Percentiles rank a stretch among this genome's conserved stretches.
phyloP scores from a whole-genome alignment of 768 basidiomycete genomes.

The Boletus rex-veris region DNA sequence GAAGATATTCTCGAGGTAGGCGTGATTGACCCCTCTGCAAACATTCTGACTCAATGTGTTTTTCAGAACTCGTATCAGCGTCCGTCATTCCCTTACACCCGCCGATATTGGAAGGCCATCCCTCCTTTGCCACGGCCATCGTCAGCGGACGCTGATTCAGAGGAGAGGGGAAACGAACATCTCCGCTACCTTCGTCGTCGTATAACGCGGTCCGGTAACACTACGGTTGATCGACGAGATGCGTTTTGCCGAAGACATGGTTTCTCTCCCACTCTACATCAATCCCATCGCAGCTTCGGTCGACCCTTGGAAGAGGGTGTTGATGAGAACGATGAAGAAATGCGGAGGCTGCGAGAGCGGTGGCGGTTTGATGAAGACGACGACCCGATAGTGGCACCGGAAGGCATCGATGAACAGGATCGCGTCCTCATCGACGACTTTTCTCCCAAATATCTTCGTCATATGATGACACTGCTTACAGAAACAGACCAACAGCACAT shows the following conservation, averaged over 20 bases:
- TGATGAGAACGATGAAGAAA: slow-evolving; percentile 38
- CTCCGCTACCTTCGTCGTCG: slow-evolving; percentile 58
- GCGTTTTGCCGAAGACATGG: slow-evolving; percentile 26
- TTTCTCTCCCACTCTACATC: slow-evolving; percentile 11
- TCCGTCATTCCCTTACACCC: slow-evolving; percentile 51
- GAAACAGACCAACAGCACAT: slow-evolving; percentile 53
- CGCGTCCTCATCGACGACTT: slow-evolving; percentile 71
- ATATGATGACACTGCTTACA: slow-evolving; percentile 52
- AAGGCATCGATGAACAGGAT: slow-evolving; percentile 65
- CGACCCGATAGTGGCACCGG: slow-evolving; percentile 48
- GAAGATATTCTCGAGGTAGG: slow-evolving; percentile 84
- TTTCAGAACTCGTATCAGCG: slow-evolving; percentile 69
- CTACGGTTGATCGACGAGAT: slow-evolving; percentile 69
- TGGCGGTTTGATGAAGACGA: slow-evolving; percentile 75
- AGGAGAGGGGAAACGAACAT: slow-evolving; percentile 23
- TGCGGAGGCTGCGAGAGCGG: slow-evolving; percentile 45
- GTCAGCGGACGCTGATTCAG: slow-evolving; percentile 18
- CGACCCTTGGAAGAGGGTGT: slow-evolving; percentile 26
- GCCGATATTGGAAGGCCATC: slow-evolving; percentile 65
- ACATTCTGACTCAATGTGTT: slow-evolving; percentile 4
- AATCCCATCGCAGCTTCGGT: slow-evolving; percentile 12
- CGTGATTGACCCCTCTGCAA: not conserved
- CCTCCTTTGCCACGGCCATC: slow-evolving; percentile 37
- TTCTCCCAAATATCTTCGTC: slow-evolving; percentile 53
- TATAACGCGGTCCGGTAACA: slow-evolving; percentile 77